Conservation (phyloP, 495 filamentous ascomycete species). For the Aspergillus nanangensis region DNA sequence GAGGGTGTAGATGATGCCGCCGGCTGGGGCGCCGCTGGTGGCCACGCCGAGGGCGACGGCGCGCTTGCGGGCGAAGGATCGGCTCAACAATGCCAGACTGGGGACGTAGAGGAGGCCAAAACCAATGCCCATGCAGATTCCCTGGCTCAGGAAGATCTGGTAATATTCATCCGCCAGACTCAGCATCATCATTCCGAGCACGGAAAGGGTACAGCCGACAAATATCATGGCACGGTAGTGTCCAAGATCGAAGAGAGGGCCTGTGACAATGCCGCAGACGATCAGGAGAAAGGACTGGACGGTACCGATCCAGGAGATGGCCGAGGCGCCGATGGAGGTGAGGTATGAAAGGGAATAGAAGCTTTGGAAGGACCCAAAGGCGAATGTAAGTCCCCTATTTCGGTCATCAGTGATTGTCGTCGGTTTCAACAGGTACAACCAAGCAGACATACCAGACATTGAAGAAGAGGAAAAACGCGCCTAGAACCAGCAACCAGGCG, state of each 20-base stretch:
- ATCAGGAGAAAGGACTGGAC: conserved; percentile 37
- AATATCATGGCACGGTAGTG: conserved; percentile 27
- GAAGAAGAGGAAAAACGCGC: conserved; percentile 25
- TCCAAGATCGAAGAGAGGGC: conserved; percentile 41
- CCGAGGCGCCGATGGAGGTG: conserved; percentile 12
- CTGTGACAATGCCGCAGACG: conserved; percentile 30
- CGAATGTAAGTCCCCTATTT: conserved; percentile 29
- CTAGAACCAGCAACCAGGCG: conserved; percentile 21
- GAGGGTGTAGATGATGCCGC: conserved; percentile 51
- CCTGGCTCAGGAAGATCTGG: conserved; percentile 31
- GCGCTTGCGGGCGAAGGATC: conserved; percentile 29
- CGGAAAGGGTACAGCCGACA: conserved; percentile 18
- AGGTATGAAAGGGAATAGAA: conserved; percentile 33
- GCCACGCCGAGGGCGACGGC: conserved; percentile 43
- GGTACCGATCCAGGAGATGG: conserved; percentile 45
- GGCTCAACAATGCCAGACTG: conserved; percentile 33
- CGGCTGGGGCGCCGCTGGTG: conserved; percentile 34
- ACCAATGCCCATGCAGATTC: conserved; percentile 30
- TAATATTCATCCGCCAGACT: conserved; percentile 27
- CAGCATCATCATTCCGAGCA: conserved; percentile 43
- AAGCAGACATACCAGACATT: conserved; percentile 26
- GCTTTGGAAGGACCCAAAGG: conserved; percentile 43
- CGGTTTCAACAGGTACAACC: too few relatives aligned
- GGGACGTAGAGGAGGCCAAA: conserved; percentile 36
- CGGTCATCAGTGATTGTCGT: neutral